Evolutionary conservation across 805 yeast species (phyloP).

Genomic region (Aciculoconidium aculeatum): DNA sequence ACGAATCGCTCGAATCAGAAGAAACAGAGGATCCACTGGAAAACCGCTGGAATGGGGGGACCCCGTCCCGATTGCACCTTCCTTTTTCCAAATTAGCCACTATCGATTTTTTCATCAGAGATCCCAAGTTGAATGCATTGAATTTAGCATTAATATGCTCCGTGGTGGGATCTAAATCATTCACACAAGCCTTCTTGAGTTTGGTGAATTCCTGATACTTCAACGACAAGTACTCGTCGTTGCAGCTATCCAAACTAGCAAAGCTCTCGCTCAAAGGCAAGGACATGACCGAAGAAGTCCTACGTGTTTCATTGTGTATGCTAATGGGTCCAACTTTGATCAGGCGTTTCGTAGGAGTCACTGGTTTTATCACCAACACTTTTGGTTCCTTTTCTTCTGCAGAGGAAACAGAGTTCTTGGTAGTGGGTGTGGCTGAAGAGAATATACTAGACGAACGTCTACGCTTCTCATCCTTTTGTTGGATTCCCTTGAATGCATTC

Average conservation of each 20-base stretch:
- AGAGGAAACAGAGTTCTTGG: neutral
- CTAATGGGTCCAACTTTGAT: constrained; percentile 33
- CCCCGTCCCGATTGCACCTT: constrained; percentile 1
- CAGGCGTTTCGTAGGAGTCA: no score
- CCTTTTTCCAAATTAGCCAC: constrained; percentile 3
- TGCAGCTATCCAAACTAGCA: constrained; percentile 70
- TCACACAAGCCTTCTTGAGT: constrained; percentile 2
- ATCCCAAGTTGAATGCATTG: constrained; percentile 28
- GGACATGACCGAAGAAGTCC: constrained; percentile 64
- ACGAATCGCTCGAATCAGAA: constrained; percentile 10
- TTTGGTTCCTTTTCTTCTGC: neutral
- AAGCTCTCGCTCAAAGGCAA: constrained; percentile 68
- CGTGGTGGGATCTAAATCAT: neutral
- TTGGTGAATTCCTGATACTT: constrained; percentile 31
- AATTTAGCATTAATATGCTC: constrained; percentile 28
- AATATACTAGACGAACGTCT: constrained; percentile 26
- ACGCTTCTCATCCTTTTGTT: constrained; percentile 35
- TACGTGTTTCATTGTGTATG: constrained; percentile 15
- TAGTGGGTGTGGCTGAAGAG: constrained; percentile 5
- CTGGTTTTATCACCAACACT: constrained; percentile 5
- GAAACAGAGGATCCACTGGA: constrained; percentile 11
- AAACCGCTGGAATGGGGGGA: no score
- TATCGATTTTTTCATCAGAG: constrained; percentile 26
- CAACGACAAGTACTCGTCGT: constrained; percentile 46
- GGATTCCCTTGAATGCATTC: constrained; percentile 39